These are phyloP conservation scores for Globisporangium uncinulatum DNA, from an alignment of 352 stramenopile species.

Conservation along the genomic window DNA sequence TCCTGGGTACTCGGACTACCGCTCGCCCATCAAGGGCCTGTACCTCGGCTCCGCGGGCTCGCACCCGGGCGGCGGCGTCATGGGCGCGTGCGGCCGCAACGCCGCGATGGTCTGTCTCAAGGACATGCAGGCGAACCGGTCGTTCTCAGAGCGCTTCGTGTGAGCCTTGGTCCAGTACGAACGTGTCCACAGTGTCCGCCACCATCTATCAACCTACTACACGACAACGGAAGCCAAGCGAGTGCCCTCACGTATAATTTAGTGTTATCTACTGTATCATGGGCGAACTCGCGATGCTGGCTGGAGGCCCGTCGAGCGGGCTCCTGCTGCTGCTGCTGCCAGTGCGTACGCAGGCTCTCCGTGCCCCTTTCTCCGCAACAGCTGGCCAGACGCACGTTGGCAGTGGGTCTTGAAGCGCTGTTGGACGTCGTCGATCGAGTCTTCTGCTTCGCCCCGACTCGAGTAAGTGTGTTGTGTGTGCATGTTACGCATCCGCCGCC, in stretches of 20 bases:
- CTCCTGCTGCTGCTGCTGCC: neutral
- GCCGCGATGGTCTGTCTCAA: conserved; percentile 67
- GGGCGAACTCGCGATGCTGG: conserved; percentile 1
- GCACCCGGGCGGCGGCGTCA: conserved; percentile 88
- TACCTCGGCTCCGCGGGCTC: conserved; percentile 85
- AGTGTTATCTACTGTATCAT: conserved; percentile 15
- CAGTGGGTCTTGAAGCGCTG: too few species aligned
- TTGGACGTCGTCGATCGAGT: too few species aligned
- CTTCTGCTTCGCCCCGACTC: too few species aligned
- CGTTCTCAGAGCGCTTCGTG: conserved; percentile 5
- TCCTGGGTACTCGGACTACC: conserved; percentile 75
- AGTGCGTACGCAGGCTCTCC: too few species aligned
- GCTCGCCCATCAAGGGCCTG: conserved; percentile 70
- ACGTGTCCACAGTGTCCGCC: too few species aligned
- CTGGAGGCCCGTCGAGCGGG: neutral
- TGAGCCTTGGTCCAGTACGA: neutral
- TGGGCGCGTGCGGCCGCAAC: conserved; percentile 87
- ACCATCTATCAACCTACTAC: too few species aligned
- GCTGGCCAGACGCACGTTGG: too few species aligned
- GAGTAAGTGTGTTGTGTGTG: neutral
- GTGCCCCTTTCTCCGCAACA: too few species aligned
- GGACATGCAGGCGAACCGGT: conserved; percentile 31
- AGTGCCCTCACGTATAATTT: conserved; percentile 4
- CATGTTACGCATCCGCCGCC: conserved; percentile 52
- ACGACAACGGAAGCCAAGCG: too few species aligned